Percentiles rank a stretch among this genome's conserved stretches.
phyloP scores from a whole-genome alignment of 352 stramenopile genomes.

The Phytopythium vexans region DNA sequence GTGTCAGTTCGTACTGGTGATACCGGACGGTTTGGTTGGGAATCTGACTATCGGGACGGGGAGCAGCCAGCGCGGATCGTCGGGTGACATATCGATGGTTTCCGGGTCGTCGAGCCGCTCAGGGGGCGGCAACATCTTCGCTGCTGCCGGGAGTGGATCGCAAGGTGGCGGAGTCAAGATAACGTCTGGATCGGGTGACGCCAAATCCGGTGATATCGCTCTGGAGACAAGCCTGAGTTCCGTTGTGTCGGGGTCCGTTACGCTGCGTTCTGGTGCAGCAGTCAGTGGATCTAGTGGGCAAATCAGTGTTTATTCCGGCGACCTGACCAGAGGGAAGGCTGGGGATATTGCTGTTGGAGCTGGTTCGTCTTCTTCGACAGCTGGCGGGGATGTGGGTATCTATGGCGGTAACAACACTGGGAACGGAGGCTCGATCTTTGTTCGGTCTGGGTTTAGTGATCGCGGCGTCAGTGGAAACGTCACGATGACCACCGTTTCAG shows the following conservation, averaged over 20 bases:
- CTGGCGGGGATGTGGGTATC: too few relatives aligned
- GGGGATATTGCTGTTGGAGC: conserved; percentile 18
- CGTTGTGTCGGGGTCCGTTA: conserved; percentile 15
- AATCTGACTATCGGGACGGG: conserved; percentile 15
- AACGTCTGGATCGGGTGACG: too few relatives aligned
- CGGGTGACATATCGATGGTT: conserved; percentile 7
- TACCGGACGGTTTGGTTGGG: conserved; percentile 14
- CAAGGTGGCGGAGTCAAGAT: conserved; percentile 12
- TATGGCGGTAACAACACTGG: too few relatives aligned
- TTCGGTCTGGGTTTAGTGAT: conserved; percentile 18
- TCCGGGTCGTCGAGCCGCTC: conserved; percentile 10
- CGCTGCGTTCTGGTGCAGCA: conserved; percentile 11
- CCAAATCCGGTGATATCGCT: too few relatives aligned
- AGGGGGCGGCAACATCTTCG: conserved; percentile 8
- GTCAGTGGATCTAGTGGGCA: conserved; percentile 9
- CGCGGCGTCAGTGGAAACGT: conserved; percentile 18
- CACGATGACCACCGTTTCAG: conserved; percentile 14
- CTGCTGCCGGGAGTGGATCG: conserved; percentile 15
- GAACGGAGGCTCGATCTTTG: conserved; percentile 12
- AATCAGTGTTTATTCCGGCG: conserved; percentile 14
- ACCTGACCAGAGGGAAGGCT: conserved; percentile 15
- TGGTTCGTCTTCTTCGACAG: too few relatives aligned
- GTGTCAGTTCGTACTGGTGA: conserved; percentile 14
- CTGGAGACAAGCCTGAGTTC: too few relatives aligned
- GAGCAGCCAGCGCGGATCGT: conserved; percentile 9